Percentiles rank a stretch among this genome's conserved stretches.
These are phyloP conservation scores for Blastobotrys illinoisensis DNA, from an alignment of 1,139 yeast species.

Conservation along the genomic window DNA sequence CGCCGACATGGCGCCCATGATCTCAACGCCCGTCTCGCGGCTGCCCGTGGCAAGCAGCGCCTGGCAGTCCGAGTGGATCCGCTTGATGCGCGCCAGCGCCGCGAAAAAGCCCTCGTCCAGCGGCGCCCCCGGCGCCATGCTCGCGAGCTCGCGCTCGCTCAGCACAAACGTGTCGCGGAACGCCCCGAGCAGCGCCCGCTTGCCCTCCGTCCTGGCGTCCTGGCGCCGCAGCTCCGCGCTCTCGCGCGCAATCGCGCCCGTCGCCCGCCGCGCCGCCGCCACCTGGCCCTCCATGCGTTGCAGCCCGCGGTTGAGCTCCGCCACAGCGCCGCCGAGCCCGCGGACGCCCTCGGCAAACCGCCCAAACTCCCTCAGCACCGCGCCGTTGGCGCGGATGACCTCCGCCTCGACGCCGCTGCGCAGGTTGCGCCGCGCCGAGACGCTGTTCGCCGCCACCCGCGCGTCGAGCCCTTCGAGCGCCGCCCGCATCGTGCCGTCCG, in stretches of 20 bases:
- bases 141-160: slow-evolving; percentile 57
- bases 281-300: slow-evolving; percentile 27
- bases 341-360: slow-evolving; percentile 43
- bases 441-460: slow-evolving; percentile 26
- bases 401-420: slow-evolving; percentile 70
- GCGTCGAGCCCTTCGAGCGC: slow-evolving; percentile 33
- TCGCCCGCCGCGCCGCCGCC: slow-evolving; percentile 24
- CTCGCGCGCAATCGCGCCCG: slow-evolving; percentile 32
- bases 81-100: slow-evolving; percentile 55
- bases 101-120: slow-evolving; percentile 57
- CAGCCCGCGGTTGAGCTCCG: slow-evolving; percentile 31
- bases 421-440: slow-evolving; percentile 46
- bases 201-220: slow-evolving; percentile 42
- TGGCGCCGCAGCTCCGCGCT: slow-evolving; percentile 41
- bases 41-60: slow-evolving; percentile 55
- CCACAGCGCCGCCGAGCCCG: slow-evolving; percentile 39
- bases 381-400: slow-evolving; percentile 55
- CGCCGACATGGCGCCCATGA: slow-evolving; percentile 57
- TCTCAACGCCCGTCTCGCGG: slow-evolving; percentile 63
- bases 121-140: slow-evolving; percentile 26
- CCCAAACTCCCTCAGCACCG: slow-evolving; percentile 56
- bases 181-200: slow-evolving; percentile 50
- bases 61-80: slow-evolving; percentile 62
- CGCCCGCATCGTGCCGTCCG: slow-evolving; percentile 32
- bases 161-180: slow-evolving; percentile 65